Evolutionary conservation across 140 eudicot genomes (phyloP).

Genomic region (Cichorium intybus): DNA sequence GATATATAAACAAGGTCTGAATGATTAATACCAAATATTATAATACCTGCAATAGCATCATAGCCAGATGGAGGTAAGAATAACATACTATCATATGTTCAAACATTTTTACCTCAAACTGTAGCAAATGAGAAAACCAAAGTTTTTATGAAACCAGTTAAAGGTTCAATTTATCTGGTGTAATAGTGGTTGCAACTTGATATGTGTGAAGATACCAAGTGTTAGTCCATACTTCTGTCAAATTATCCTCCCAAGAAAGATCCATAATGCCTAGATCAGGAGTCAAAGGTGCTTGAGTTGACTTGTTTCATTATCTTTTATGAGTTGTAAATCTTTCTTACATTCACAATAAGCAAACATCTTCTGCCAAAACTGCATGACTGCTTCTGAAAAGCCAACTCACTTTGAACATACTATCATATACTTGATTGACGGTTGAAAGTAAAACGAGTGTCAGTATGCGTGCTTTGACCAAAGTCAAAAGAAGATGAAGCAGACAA

Average conservation of each 20-base stretch:
- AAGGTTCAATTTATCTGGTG: too few species aligned
- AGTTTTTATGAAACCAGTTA: too few species aligned
- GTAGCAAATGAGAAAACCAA: neutral
- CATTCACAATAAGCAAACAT: too few species aligned
- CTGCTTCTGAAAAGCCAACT: too few species aligned
- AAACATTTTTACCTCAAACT: constrained; percentile 54
- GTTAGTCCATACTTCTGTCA: constrained; percentile 62
- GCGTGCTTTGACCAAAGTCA: constrained; percentile 60
- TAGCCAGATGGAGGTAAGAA: constrained; percentile 38
- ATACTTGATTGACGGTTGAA: constrained; percentile 69
- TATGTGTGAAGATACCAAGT: constrained; percentile 11
- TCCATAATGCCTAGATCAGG: constrained; percentile 45
- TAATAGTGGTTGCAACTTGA: constrained; percentile 4
- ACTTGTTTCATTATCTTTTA: constrained; percentile 28
- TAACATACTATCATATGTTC: constrained; percentile 5
- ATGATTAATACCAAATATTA: neutral
- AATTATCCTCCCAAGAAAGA: constrained; percentile 61
- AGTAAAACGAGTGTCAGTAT: constrained; percentile 44
- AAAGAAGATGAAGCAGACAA: constrained; percentile 66
- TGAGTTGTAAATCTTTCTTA: too few species aligned
- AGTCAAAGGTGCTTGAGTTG: constrained; percentile 46
- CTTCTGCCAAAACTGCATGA: constrained; percentile 82
- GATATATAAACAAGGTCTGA: constrained; percentile 4
- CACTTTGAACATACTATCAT: too few species aligned
- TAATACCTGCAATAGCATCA: constrained; percentile 70